phyloP scores from a whole-genome alignment of 768 basidiomycete species.

The Floccularia luteovirens region DNA sequence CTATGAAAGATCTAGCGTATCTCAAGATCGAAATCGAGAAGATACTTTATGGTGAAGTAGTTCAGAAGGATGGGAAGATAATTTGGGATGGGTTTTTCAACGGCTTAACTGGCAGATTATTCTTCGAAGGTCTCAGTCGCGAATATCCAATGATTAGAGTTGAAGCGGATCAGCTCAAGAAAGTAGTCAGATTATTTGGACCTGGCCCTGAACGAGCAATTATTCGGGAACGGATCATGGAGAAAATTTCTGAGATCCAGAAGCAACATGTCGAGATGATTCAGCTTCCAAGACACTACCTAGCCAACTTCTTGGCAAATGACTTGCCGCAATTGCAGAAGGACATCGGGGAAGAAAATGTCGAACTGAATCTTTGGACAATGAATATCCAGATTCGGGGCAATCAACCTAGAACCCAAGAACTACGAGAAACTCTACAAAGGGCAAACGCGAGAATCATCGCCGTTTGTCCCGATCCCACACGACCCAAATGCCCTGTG shows the following conservation, averaged over 20 bases:
- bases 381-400: constrained; percentile 50
- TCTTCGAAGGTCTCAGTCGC: constrained; percentile 35
- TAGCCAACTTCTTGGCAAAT: constrained; percentile 37
- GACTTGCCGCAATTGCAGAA: constrained; percentile 37
- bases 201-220: constrained; percentile 26
- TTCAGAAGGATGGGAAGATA: constrained; percentile 40
- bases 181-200: constrained; percentile 50
- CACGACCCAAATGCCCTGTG: constrained; percentile 46
- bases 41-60: constrained; percentile 53
- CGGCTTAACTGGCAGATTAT: constrained; percentile 29
- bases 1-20: constrained; percentile 39
- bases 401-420: constrained; percentile 32
- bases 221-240: constrained; percentile 37
- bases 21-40: constrained; percentile 57
- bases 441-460: constrained; percentile 18
- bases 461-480: constrained; percentile 1
- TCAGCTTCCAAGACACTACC: constrained; percentile 34
- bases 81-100: constrained; percentile 65
- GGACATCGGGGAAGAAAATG: constrained; percentile 49
- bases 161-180: constrained; percentile 28
- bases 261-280: constrained; percentile 34
- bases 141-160: constrained; percentile 33
- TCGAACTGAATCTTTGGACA: constrained; percentile 36
- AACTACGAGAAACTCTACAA: constrained; percentile 32
- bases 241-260: constrained; percentile 35